Evolutionary conservation across 129 eudicot species (phyloP), one percentile per base, ranked within the genome.

Genomic region (Saussurea involucrata): DNA sequence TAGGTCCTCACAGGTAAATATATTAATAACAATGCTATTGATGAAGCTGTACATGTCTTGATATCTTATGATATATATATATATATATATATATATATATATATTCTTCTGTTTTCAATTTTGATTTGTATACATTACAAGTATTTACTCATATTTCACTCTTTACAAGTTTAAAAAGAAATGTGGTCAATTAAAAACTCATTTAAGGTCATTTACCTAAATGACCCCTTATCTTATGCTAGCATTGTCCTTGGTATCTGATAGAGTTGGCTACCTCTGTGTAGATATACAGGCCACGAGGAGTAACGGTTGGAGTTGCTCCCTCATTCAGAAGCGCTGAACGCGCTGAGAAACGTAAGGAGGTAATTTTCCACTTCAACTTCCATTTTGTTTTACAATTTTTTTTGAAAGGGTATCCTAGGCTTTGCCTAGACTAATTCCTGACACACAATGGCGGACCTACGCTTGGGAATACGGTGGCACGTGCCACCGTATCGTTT

Each of bases 321-420:
- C 99, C 99, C 32, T 73, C 86, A 74, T 95, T 95, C 63, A 86
- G 68, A 75, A 76, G 82, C 24, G 84, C 68, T 34, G 84, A 83
- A 49, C 96, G 99, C 31, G 79, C 89, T 11, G 88, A 83, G 82
- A 89, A 84, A 81, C 99, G 97, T 53, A 88, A 58, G 82, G 97
- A 95, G 96, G 97, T 95, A 86, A 17, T 33, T 73, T 61, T 22
- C 44, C 24, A 20, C 64, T 66, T 75, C 37, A 40, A 37, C 46
- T 74, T 73, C 20, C 22, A 12, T 11, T 46, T 29, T 21, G 2
- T 28, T 24, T 63, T 22, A 20, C 81, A 32, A 28, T n/a, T n/a
- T n/a, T n/a, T n/a, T n/a, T n/a, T n/a, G n/a, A n/a, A n/a, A n/a
- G n/a, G n/a, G n/a, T n/a, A n/a, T n/a, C n/a, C n/a, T n/a, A n/a